Evolutionary conservation across 2,329 filamentous ascomycete species (phyloP), one percentile per base, ranked within the genome.

Genomic region (Hymenoscyphus fraxineus): DNA sequence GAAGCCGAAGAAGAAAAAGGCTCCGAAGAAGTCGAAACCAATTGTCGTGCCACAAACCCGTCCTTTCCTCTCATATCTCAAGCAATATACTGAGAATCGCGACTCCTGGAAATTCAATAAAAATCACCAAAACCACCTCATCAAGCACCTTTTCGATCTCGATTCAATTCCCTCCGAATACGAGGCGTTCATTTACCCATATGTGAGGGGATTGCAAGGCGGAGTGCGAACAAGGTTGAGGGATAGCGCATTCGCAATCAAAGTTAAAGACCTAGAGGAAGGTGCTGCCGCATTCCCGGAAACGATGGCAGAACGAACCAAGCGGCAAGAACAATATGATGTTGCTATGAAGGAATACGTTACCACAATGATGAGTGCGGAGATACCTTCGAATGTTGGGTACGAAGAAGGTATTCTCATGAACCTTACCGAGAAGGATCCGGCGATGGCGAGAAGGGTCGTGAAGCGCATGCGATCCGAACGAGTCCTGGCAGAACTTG

Each of bases 91-190:
- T 77, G 83, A 83, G 63, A 83, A 87, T 66, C 87, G 87, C 64
- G 80, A 83, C 10, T 82, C 81, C 70, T 98, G 94, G 94, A 97
- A 97, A 77, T 98, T 97, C 81, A 96, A 96, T 80, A 97, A 97
- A 80, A 93, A 92, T 71, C 87, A 92, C 74, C 93, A 97, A 77
- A 91, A 88, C 62, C 86, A 91, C 70, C 81, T 97, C 13, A 85
- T 97, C 74, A 94, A 95, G 76, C 88, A 96, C 79, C 79, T 90
- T 57, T 91, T 96, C 75, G 87, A 91, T 70, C 79, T 87, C 68
- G 85, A 87, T 71, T 84, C 85, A 55, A 85, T 97, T 55, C 91
- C 93, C 0, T 79, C 87, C 16, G 79, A 83, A 65, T 85, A 94
- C 77, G 87, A 91, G 65, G 78, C 84, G 58, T 82, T 87, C 27